Percentiles rank a stretch among this genome's conserved stretches.
These are phyloP conservation scores for Davidsoniella eucalypti DNA, from an alignment of 2,329 filamentous ascomycete species.

Conservation along the genomic window DNA sequence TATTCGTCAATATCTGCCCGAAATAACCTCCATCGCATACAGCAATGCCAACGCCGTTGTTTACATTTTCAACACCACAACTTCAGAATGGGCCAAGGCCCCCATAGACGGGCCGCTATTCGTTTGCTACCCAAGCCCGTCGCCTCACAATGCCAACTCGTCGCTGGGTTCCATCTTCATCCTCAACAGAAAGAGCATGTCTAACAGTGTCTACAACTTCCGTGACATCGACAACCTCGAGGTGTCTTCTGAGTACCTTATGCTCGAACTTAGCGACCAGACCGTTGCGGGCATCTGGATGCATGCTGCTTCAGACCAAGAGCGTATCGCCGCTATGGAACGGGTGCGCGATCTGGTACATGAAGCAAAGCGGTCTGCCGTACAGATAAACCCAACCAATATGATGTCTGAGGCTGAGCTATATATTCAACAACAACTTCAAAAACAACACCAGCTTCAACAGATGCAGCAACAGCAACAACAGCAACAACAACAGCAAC, in stretches of 20 bases:
- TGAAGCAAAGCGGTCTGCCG: constrained; percentile 14
- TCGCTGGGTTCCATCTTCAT: constrained; percentile 44
- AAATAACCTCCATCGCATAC: constrained; percentile 55
- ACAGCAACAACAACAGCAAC: background rate
- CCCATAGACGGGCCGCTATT: constrained; percentile 81
- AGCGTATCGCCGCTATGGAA: constrained; percentile 25
- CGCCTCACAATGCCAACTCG: background rate
- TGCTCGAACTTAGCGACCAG: constrained; percentile 22
- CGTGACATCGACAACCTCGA: constrained; percentile 46
- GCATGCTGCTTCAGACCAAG: constrained; percentile 32
- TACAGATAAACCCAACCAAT: too few species aligned
- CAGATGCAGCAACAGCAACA: background rate
- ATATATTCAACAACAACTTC: background rate
- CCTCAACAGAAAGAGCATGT: constrained; percentile 53
- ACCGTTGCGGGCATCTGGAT: constrained; percentile 37
- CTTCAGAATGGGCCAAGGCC: constrained; percentile 65
- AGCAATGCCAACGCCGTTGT: constrained; percentile 76
- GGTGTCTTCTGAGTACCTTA: constrained; percentile 36
- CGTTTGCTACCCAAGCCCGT: constrained; percentile 25
- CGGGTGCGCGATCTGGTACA: constrained; percentile 29
- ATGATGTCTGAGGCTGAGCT: too few species aligned
- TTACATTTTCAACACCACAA: constrained; percentile 56
- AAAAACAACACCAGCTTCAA: constrained; percentile 3
- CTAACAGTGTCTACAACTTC: constrained; percentile 55
- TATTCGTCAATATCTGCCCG: constrained; percentile 63